Conservation (phyloP, 192 early-diverging fungal genomes). For the Backusella luteola region DNA sequence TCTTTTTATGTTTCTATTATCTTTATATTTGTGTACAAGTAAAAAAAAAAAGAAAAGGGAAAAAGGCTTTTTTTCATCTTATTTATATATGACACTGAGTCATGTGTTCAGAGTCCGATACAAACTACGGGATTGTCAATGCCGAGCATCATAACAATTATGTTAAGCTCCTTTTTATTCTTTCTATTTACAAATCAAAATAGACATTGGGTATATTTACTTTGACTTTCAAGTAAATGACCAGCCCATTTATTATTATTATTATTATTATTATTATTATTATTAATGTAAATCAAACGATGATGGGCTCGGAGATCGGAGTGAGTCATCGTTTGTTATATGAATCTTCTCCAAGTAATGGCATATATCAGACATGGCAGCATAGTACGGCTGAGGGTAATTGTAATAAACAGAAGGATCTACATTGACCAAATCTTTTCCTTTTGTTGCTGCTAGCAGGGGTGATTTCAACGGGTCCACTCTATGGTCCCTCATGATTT, state of each 20-base stretch:
- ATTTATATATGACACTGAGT: not conserved
- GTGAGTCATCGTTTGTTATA: not conserved
- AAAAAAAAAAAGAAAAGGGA: not conserved
- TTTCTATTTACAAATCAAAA: not conserved
- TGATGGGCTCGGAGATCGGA: not conserved
- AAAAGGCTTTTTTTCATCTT: not conserved
- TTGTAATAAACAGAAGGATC: not conserved
- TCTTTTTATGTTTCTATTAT: not conserved
- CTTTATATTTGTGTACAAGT: not conserved
- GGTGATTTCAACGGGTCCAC: not conserved
- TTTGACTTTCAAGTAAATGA: not conserved
- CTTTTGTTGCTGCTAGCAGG: not conserved
- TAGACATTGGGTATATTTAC: not conserved
- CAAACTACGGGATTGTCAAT: not conserved
- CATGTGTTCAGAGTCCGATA: not conserved
- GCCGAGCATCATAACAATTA: too few species aligned
- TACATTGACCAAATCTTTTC: not conserved
- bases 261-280: not conserved
- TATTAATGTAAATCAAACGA: not conserved
- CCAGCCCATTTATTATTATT: too few species aligned
- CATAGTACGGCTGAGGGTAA: not conserved
- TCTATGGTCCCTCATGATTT: not conserved
- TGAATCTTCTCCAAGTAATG: not conserved
- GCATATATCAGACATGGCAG: not conserved
- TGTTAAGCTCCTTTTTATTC: too few species aligned